phyloP scores from a whole-genome alignment of 352 stramenopile species.

The Phytophthora boehmeriae region DNA sequence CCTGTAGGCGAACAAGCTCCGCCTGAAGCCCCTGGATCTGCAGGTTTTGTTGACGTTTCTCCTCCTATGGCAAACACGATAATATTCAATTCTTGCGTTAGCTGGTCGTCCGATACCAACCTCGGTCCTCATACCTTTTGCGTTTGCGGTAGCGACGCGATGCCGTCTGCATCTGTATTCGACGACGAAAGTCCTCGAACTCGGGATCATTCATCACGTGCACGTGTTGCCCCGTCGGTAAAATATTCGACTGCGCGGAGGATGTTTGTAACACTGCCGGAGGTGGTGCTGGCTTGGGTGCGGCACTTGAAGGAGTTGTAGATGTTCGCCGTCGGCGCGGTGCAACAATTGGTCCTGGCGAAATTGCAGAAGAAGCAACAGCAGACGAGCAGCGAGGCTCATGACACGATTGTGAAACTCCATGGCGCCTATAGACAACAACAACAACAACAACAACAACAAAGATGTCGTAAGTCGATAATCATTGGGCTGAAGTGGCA shows the following conservation, averaged over 20 bases:
- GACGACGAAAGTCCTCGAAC: constrained; percentile 35
- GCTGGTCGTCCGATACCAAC: not conserved
- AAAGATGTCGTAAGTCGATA: not conserved
- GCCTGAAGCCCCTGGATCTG: constrained; percentile 14
- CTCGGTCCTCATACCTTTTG: constrained; percentile 32
- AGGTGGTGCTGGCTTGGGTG: not conserved
- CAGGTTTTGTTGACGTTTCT: constrained; percentile 7
- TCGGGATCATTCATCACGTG: constrained; percentile 27
- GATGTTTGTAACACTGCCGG: not conserved
- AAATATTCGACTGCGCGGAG: not conserved
- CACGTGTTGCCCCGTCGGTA: constrained; percentile 22
- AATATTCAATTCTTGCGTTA: not conserved
- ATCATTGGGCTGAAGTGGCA: not conserved
- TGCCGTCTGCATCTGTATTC: constrained; percentile 37
- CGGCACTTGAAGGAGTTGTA: not conserved
- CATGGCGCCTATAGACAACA: too few species aligned
- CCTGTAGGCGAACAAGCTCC: constrained; percentile 17
- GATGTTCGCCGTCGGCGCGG: not conserved
- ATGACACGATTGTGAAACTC: too few species aligned
- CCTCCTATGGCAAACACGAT: constrained; percentile 8
- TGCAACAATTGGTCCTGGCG: too few species aligned
- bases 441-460: not conserved
- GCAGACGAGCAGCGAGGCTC: too few species aligned
- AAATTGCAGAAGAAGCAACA: too few species aligned
- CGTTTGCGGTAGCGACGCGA: constrained; percentile 43